A percentile compares a stretch with the other conserved stretches of the same genome.
Evolutionary conservation across 1,284 basidiomycete species (phyloP).

Genomic region (Apiotrichum brassicae): DNA sequence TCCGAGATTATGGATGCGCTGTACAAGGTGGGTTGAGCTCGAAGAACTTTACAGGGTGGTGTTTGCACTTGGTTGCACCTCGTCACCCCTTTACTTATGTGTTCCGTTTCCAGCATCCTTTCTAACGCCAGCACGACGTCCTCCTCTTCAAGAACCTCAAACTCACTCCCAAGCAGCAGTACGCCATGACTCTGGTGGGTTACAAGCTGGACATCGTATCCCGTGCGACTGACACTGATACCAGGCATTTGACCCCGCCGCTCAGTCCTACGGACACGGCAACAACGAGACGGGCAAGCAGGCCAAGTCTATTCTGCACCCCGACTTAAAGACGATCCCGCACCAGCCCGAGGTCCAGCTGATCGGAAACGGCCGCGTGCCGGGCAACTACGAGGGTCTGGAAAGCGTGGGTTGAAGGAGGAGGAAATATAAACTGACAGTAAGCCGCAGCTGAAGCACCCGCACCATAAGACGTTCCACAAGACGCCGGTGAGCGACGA

Average conservation of each 20-base stretch:
- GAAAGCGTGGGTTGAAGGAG: slow-evolving; percentile 51
- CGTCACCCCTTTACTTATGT: no score
- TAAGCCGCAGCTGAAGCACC: slow-evolving; percentile 57
- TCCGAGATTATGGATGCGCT: slow-evolving; percentile 57
- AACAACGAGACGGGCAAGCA: slow-evolving; percentile 71
- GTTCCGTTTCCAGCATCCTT: neutral
- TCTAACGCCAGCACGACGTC: slow-evolving; percentile 55
- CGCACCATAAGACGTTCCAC: slow-evolving; percentile 83
- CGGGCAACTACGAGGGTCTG: slow-evolving; percentile 66
- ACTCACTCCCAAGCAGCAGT: slow-evolving; percentile 74
- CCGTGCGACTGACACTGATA: no score
- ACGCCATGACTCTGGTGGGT: slow-evolving; percentile 67
- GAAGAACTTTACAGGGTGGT: no score
- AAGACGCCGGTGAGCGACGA: slow-evolving; percentile 68
- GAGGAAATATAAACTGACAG: no score
- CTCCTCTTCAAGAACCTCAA: slow-evolving; percentile 66
- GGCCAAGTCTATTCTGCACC: slow-evolving; percentile 69
- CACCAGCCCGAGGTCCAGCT: slow-evolving; percentile 77
- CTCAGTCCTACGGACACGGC: slow-evolving; percentile 71
- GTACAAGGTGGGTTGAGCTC: slow-evolving; percentile 59
- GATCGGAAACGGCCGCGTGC: slow-evolving; percentile 68
- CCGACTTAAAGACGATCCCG: slow-evolving; percentile 79
- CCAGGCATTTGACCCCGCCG: slow-evolving; percentile 65
- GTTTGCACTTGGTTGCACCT: no score
- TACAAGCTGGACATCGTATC: neutral